Percentiles rank a stretch among this genome's conserved stretches.
phyloP scores from a whole-genome alignment of 495 filamentous ascomycete species.

The Tuber umbilicatum region DNA sequence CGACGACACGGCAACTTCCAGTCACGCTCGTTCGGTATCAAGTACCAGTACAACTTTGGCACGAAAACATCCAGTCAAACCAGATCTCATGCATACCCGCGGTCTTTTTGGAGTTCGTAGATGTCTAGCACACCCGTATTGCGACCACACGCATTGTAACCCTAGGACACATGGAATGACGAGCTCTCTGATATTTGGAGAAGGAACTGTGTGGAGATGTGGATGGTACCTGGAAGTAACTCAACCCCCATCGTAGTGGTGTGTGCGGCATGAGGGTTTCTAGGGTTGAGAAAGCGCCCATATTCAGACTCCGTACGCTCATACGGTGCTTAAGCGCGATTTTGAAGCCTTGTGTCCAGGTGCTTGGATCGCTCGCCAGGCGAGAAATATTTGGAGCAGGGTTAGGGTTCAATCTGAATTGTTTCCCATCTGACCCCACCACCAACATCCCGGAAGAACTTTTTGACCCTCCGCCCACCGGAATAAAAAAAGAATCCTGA shows the following conservation, averaged over 20 bases:
- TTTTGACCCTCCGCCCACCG: not conserved
- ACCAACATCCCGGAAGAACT: not conserved
- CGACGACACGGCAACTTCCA: not conserved
- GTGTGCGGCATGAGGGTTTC: not conserved
- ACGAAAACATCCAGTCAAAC: not conserved
- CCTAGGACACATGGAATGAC: not conserved
- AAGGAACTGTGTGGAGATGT: not conserved
- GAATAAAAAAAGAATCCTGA: not conserved
- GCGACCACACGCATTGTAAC: not conserved
- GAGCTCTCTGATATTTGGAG: not conserved
- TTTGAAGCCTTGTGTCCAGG: not conserved
- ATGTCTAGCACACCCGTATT: not conserved
- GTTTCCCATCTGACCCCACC: not conserved
- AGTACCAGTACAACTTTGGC: not conserved
- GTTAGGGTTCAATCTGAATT: not conserved
- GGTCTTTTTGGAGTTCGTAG: not conserved
- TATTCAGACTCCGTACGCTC: not conserved
- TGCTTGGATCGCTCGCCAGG: not conserved
- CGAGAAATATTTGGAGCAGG: not conserved
- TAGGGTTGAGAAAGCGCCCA: not conserved
- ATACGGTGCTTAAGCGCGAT: not conserved
- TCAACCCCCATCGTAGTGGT: not conserved
- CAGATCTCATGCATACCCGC: not conserved
- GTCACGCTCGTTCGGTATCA: not conserved
- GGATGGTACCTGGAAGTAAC: not conserved